Evolutionary conservation across 2,329 filamentous ascomycete species (phyloP).

Genomic region (Dothistroma pini): DNA sequence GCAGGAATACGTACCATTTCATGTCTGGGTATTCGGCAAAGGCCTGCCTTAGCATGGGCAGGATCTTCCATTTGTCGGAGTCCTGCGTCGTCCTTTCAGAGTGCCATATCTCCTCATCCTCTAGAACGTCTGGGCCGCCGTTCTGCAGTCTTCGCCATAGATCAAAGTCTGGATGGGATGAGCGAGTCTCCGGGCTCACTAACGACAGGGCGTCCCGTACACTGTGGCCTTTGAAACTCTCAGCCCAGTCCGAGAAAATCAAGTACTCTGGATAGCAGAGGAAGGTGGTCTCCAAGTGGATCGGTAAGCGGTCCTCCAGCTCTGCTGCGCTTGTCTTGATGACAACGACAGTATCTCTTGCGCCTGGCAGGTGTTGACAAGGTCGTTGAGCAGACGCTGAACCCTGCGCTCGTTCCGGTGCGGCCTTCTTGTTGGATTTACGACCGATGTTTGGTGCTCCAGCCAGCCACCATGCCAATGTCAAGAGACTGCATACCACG

Average conservation of each 20-base stretch:
- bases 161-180: constrained; percentile 27
- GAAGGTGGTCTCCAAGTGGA: constrained; percentile 36
- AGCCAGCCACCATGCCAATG: background rate
- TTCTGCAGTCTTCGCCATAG: constrained; percentile 27
- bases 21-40: constrained; percentile 39
- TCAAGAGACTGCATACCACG: background rate
- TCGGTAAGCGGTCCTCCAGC: constrained; percentile 30
- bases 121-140: constrained; percentile 30
- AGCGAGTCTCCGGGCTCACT: constrained; percentile 18
- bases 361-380: constrained; percentile 27
- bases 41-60: constrained; percentile 44
- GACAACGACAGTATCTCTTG: constrained; percentile 52
- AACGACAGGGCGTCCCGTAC: constrained; percentile 32
- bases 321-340: constrained; percentile 39
- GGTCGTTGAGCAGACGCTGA: background rate
- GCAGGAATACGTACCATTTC: constrained; percentile 53
- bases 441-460: background rate
- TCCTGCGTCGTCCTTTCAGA: constrained; percentile 35
- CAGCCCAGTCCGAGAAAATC: constrained; percentile 39
- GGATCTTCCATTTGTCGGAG: constrained; percentile 49
- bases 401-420: background rate
- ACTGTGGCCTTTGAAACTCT: constrained; percentile 33
- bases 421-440: background rate
- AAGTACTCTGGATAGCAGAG: constrained; percentile 34
- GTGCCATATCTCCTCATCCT: constrained; percentile 30